Conservation (phyloP, 805 yeast species). For the Wickerhamomyces chaumierensis region DNA sequence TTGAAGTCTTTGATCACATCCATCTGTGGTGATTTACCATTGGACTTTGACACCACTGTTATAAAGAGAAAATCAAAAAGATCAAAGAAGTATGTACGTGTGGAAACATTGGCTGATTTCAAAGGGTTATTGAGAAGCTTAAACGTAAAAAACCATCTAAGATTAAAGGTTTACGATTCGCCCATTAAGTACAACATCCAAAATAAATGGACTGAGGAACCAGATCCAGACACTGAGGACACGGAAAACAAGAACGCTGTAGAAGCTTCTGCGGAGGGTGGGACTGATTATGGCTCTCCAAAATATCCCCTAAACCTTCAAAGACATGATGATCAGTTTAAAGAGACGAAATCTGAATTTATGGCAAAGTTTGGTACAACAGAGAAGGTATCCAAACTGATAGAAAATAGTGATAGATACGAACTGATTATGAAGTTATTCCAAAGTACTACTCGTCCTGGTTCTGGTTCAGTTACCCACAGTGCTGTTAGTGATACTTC, state of each 20-base stretch:
- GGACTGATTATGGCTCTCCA: neutral
- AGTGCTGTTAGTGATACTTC: too few species aligned
- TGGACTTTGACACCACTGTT: neutral
- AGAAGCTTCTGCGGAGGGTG: too few species aligned
- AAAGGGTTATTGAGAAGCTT: conserved; percentile 7
- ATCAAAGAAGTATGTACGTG: conserved; percentile 4
- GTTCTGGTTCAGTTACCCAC: too few species aligned
- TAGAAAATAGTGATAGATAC: conserved; percentile 1
- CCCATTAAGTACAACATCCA: too few species aligned
- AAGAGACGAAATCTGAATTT: neutral
- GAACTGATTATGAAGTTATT: neutral
- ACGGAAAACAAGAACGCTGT: too few species aligned
- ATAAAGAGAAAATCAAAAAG: conserved; percentile 10
- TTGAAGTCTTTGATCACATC: neutral
- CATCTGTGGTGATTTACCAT: neutral
- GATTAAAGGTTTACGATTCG: conserved; percentile 5
- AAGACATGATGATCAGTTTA: too few species aligned
- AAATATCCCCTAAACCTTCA: neutral
- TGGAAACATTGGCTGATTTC: conserved; percentile 5
- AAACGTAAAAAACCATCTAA: conserved; percentile 8
- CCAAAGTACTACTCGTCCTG: too few species aligned
- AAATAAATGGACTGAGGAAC: too few species aligned
- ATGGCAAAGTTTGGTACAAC: conserved; percentile 2
- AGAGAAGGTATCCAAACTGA: conserved; percentile 5
- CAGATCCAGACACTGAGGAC: too few species aligned